Percentiles rank a stretch among this genome's conserved stretches.
These are phyloP conservation scores for Tetradesmus obliquus DNA, from an alignment of 139 green algal species.

Conservation along the genomic window DNA sequence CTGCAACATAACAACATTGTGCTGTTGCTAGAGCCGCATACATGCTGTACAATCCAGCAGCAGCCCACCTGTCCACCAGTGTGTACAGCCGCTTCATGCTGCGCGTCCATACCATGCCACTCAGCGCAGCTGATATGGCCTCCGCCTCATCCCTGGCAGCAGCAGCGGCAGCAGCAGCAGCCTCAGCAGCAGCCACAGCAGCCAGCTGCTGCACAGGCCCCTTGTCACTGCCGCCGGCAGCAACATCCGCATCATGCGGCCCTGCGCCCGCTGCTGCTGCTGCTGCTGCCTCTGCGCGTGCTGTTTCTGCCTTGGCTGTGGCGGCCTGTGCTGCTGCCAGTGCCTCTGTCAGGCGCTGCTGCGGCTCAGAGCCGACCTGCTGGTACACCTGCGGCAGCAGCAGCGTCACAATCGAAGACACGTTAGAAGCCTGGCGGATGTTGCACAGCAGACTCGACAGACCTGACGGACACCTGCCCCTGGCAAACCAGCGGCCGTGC, in stretches of 20 bases:
- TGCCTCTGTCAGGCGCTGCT: conserved; percentile 60
- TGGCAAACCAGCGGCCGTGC: too few species aligned
- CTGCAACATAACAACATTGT: too few species aligned
- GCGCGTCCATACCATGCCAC: conserved; percentile 92
- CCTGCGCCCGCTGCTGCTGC: conserved; percentile 19
- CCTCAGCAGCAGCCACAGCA: conserved; percentile 40
- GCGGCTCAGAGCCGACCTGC: conserved; percentile 67
- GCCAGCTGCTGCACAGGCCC: conserved; percentile 6
- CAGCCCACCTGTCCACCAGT: conserved; percentile 72
- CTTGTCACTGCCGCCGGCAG: neutral
- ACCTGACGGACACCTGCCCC: neutral
- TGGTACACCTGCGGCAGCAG: conserved; percentile 66
- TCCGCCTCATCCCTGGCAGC: conserved; percentile 45
- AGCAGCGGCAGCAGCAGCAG: conserved; percentile 41
- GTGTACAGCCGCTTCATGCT: conserved; percentile 93
- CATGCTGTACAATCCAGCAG: too few species aligned
- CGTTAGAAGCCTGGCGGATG: neutral
- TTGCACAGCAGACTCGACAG: neutral
- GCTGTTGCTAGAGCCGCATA: too few species aligned
- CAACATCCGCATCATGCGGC: neutral
- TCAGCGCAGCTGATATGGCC: conserved; percentile 55
- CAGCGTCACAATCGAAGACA: neutral
- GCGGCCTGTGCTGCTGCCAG: conserved; percentile 45
- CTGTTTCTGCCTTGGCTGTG: conserved; percentile 34
- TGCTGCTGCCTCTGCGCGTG: neutral